Percentiles rank a stretch among this genome's conserved stretches.
Evolutionary conservation across 2,329 filamentous ascomycete genomes (phyloP).

Genomic region (Arthrobotrys conoides): DNA sequence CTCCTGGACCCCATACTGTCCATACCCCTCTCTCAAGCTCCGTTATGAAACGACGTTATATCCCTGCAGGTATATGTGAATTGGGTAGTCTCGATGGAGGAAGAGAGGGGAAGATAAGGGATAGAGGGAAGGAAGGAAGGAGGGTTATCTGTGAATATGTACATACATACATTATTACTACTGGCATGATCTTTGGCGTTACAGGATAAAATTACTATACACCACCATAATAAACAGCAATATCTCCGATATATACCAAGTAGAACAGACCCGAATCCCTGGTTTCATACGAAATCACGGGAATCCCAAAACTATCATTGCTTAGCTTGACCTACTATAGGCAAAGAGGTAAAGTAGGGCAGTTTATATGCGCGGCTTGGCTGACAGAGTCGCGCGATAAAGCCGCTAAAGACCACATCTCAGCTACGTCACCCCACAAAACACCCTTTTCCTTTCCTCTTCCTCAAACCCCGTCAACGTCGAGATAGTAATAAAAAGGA

Average conservation of each 20-base stretch:
- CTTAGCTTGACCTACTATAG: too few relatives aligned
- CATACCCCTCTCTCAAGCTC: background rate
- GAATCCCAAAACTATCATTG: too few relatives aligned
- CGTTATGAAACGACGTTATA: background rate
- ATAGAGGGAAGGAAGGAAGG: too few relatives aligned
- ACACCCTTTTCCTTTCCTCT: background rate
- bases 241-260: too few relatives aligned
- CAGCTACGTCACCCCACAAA: conserved; percentile 29
- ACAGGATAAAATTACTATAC: background rate
- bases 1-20: too few relatives aligned
- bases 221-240: background rate
- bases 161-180: background rate
- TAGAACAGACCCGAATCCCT: background rate
- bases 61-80: background rate
- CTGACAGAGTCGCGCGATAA: background rate
- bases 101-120: background rate
- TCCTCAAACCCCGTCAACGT: background rate
- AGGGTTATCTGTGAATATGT: conserved; percentile 19
- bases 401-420: conserved; percentile 39
- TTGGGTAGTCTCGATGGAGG: background rate
- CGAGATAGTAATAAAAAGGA: background rate
- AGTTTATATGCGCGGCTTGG: background rate
- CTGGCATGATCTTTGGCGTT: background rate
- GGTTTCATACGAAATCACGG: background rate
- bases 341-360: too few relatives aligned